Conservation (phyloP, 1,139 yeast genomes). For the Nadsonia commutata region DNA sequence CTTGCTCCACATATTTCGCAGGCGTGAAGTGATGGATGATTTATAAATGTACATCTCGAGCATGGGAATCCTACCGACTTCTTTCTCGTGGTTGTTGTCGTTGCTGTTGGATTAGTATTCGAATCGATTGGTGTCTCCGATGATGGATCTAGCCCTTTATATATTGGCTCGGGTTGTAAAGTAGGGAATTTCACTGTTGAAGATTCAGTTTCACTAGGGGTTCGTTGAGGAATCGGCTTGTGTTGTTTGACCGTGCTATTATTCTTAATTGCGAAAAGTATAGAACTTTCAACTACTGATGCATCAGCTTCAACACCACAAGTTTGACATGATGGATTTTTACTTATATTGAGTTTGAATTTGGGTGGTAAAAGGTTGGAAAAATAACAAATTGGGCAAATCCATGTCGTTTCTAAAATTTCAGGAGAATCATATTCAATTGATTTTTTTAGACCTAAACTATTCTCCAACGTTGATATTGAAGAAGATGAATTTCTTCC, state of each 20-base stretch:
- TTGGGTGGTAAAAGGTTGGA: slow-evolving; percentile 36
- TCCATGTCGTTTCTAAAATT: slow-evolving; percentile 35
- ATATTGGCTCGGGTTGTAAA: background rate
- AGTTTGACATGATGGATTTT: slow-evolving; percentile 47
- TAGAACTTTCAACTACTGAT: slow-evolving; percentile 21
- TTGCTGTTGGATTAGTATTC: background rate
- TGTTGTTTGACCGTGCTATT: background rate
- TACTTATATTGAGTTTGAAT: slow-evolving; percentile 22
- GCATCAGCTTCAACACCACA: slow-evolving; percentile 55
- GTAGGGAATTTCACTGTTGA: background rate
- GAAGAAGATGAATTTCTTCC: slow-evolving; percentile 4
- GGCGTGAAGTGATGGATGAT: slow-evolving; percentile 59
- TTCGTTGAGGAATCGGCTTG: background rate
- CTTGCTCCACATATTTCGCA: slow-evolving; percentile 84
- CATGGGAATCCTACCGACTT: slow-evolving; percentile 27
- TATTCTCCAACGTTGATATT: slow-evolving; percentile 6
- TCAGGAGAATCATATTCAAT: background rate
- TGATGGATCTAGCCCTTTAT: too few species aligned
- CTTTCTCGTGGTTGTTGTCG: background rate
- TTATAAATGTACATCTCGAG: slow-evolving; percentile 70
- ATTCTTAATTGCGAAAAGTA: slow-evolving; percentile 6
- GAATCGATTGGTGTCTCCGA: too few species aligned
- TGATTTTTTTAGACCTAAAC: slow-evolving; percentile 6
- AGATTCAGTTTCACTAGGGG: background rate
- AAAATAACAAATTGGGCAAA: slow-evolving; percentile 71